Evolutionary conservation across 768 basidiomycete species (phyloP), one percentile per base, ranked within the genome.

Genomic region (Naganishia onofrii): DNA sequence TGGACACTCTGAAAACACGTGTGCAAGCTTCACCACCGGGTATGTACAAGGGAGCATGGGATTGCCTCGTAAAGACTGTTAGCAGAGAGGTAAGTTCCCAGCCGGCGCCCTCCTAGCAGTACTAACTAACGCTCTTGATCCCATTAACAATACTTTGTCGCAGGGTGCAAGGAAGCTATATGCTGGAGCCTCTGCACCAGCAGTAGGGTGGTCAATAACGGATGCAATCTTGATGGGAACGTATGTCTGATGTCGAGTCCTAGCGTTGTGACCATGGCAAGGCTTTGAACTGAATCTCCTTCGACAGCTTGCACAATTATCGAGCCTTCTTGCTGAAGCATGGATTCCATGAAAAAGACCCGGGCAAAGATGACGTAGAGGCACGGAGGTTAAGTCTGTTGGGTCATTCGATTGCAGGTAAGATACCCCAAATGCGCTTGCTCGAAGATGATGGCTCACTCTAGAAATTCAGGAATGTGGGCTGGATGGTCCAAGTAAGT

Each of bases 401-500:
- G 23, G 80, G 80, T 4, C 80, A 81, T 66, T 73, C 72, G 23
- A 60, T 78, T 5, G 80, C 78, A 32, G 80, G 80, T 19, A 58
- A 32, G 64, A 26, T 29, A 8, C 23, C 13, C 28, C 21, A 29
- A 21, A 29, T 23, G 29, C 28, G 8, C 29, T 38, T n/a, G 26
- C 29, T n/a, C 0, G 26, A 34, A 36, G 12, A 60, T 15, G 21
- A 10, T 53, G 9, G 6, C 19, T 21, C 13, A 36, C 34, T 48
- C 28, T 52, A n/a, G 8, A 13, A n/a, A 12, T 29, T 13, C 15
- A 69, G 69, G 69, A 26, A 70, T 70, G 54, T 72, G 76, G 23
- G 80, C 80, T 46, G 80, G 80, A 13, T 79, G 78, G 76, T 77
- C 78, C 53, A 81, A 81, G 80, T 80, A 52, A 69, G 78, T 72